phyloP scores from a whole-genome alignment of 2,329 filamentous ascomycete species.

The Xylaria sp. region DNA sequence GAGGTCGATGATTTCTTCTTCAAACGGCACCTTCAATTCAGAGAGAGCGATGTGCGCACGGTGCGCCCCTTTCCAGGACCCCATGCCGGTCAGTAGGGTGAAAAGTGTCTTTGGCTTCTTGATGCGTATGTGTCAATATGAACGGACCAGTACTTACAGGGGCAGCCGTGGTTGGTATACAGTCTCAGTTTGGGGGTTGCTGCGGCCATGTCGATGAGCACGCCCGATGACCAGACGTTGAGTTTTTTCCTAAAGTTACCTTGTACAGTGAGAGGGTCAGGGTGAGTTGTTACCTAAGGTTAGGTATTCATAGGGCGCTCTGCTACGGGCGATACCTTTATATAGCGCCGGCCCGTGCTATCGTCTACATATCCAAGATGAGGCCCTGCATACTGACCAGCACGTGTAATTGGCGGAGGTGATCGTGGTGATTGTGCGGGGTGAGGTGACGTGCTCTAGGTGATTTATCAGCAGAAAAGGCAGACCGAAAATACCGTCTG shows the following conservation, averaged over 20 bases:
- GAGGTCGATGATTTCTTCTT: constrained; percentile 80
- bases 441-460: constrained; percentile 29
- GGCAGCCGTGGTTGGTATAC: constrained; percentile 47
- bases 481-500: not conserved
- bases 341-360: not conserved
- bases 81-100: constrained; percentile 20
- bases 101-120: not conserved
- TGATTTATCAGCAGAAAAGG: constrained; percentile 22
- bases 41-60: constrained; percentile 77
- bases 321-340: not conserved
- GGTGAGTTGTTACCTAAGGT: not conserved
- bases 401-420: not conserved
- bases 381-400: not conserved
- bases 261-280: not conserved
- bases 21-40: constrained; percentile 73
- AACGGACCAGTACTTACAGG: constrained; percentile 40
- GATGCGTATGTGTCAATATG: not conserved
- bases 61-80: constrained; percentile 66
- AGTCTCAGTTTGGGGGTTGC: constrained; percentile 44
- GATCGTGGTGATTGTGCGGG: constrained; percentile 21
- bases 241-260: not conserved
- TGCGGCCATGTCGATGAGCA: constrained; percentile 37
- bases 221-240: not conserved
- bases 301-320: not conserved
- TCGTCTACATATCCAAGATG: not conserved